Evolutionary conservation across 495 filamentous ascomycete genomes (phyloP).

Genomic region (Hypoxylon intermedium): DNA sequence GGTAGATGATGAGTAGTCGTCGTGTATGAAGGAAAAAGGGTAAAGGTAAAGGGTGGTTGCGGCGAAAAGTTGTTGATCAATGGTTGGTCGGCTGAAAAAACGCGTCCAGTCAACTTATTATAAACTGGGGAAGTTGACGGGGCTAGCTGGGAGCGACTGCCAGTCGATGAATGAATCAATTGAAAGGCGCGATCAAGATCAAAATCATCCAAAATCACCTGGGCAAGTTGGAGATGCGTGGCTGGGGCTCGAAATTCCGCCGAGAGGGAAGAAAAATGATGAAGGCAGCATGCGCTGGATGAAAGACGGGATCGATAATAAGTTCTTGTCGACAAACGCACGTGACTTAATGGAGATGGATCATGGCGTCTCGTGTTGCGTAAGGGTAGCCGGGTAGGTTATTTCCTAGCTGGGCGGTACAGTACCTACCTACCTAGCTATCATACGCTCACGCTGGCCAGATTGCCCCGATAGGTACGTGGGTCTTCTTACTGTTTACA

Average conservation of each 20-base stretch:
- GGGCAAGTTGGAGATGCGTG: constrained; percentile 15
- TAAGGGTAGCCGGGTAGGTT: neutral
- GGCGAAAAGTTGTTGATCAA: constrained; percentile 40
- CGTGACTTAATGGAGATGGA: constrained; percentile 38
- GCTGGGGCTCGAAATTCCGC: constrained; percentile 3
- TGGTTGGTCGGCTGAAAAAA: constrained; percentile 37
- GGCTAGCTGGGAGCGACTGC: constrained; percentile 26
- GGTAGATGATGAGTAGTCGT: constrained; percentile 8
- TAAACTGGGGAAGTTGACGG: constrained; percentile 35
- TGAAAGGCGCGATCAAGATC: constrained; percentile 27
- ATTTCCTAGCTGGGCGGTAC: neutral
- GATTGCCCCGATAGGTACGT: constrained; percentile 35
- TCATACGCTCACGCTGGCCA: no score
- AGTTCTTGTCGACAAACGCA: constrained; percentile 17
- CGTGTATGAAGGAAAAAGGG: constrained; percentile 4
- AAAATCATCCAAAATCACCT: neutral
- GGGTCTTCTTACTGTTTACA: constrained; percentile 39
- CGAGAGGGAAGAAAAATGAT: constrained; percentile 20
- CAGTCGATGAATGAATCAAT: constrained; percentile 29
- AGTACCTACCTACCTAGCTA: no score
- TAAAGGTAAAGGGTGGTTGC: constrained; percentile 26
- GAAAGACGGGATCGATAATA: no score
- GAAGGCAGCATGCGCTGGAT: constrained; percentile 29
- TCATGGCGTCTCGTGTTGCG: constrained; percentile 16
- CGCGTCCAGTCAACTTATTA: constrained; percentile 39